Conservation (phyloP, 2,329 filamentous ascomycete species). For the Trichoderma afroharzianum region DNA sequence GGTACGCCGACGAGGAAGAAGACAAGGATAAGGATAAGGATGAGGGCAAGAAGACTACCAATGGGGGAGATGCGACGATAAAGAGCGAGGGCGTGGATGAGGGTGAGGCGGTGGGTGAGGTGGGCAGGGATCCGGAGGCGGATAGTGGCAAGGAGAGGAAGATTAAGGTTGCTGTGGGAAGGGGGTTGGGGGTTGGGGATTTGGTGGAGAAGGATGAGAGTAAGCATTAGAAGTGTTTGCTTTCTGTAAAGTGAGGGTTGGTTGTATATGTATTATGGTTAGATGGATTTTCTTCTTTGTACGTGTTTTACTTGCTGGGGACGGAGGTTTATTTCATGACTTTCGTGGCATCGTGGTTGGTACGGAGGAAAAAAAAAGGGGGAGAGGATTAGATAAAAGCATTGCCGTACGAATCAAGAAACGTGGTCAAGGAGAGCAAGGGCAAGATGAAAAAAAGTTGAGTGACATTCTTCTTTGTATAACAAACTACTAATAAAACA, state of each 20-base stretch:
- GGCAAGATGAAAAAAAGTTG: neutral
- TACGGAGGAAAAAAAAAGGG: neutral
- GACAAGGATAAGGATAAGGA: constrained; percentile 33
- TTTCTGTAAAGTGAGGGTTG: neutral
- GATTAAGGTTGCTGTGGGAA: constrained; percentile 81
- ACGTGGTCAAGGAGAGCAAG: neutral
- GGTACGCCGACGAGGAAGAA: constrained; percentile 30
- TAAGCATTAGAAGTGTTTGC: constrained; percentile 25
- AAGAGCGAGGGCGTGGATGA: constrained; percentile 51
- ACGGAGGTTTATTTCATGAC: neutral
- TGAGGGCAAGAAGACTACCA: constrained; percentile 24
- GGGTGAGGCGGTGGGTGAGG: constrained; percentile 66
- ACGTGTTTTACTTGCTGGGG: neutral
- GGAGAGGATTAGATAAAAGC: neutral
- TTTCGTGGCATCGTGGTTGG: neutral
- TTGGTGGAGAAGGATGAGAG: constrained; percentile 69
- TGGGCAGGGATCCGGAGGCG: constrained; percentile 48
- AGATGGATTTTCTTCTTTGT: neutral
- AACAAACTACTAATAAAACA: neutral
- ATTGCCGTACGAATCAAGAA: neutral
- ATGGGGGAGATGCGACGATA: constrained; percentile 35
- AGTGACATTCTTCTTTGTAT: neutral
- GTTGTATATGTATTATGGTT: neutral
- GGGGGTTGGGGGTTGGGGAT: constrained; percentile 73
- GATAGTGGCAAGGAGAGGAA: constrained; percentile 52